Evolutionary conservation across 768 basidiomycete species (phyloP).

Genomic region (Galerina sulciceps): DNA sequence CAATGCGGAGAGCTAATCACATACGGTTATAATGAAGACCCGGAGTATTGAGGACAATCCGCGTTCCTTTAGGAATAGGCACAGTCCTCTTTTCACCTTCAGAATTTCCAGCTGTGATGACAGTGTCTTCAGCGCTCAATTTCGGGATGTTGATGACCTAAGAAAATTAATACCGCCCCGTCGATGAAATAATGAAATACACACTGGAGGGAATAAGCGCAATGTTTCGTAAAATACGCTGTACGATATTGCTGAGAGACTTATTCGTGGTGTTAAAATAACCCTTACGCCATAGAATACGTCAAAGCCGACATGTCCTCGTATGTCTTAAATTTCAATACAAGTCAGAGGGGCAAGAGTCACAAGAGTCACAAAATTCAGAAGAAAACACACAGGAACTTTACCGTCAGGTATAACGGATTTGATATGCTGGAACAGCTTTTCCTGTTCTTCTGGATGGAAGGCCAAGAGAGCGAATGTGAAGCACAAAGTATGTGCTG

Average conservation of each 20-base stretch:
- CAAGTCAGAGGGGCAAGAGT: not conserved
- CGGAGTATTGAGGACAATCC: slow-evolving; percentile 37
- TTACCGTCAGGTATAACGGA: slow-evolving; percentile 33
- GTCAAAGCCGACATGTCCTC: slow-evolving; percentile 43
- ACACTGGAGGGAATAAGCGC: slow-evolving; percentile 50
- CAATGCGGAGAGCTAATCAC: not conserved
- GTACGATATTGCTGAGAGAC: slow-evolving; percentile 23
- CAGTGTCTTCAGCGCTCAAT: slow-evolving; percentile 47
- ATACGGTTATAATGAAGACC: slow-evolving; percentile 59
- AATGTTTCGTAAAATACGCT: slow-evolving; percentile 54
- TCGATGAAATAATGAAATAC: slow-evolving; percentile 11
- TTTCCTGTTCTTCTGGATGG: slow-evolving; percentile 49
- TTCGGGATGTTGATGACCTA: slow-evolving; percentile 22
- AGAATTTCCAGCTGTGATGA: slow-evolving; percentile 33
- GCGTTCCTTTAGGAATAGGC: slow-evolving; percentile 46
- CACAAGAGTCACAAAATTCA: slow-evolving; percentile 11
- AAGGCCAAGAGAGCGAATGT: slow-evolving; percentile 46
- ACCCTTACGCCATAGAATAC: slow-evolving; percentile 35
- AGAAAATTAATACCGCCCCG: slow-evolving; percentile 16
- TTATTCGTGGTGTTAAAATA: not conserved
- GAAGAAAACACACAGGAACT: slow-evolving; percentile 28
- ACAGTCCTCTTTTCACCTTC: slow-evolving; percentile 43
- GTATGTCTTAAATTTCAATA: slow-evolving; percentile 31
- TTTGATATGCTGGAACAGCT: slow-evolving; percentile 42
- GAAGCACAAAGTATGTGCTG: slow-evolving; percentile 45